phyloP scores from a whole-genome alignment of 495 filamentous ascomycete genomes.

The Articulospora tetracladia region DNA sequence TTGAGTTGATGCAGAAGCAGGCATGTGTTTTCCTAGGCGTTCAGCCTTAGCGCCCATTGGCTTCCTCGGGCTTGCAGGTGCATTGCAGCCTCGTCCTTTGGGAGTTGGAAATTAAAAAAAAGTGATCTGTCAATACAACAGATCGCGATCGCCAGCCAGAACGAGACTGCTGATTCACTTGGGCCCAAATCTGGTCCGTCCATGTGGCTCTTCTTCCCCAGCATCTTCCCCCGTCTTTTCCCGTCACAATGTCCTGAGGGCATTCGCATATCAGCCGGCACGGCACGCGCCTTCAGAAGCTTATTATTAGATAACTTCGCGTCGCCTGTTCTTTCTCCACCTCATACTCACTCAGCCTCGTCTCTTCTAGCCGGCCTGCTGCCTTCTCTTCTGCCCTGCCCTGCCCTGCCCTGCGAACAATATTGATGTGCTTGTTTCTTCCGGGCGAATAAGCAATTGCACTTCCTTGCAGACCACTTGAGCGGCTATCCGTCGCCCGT shows the following conservation, averaged over 20 bases:
- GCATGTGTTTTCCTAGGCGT: not conserved
- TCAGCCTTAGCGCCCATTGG: conserved; percentile 1
- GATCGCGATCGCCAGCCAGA: no score
- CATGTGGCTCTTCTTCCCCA: not conserved
- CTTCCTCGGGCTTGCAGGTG: not conserved
- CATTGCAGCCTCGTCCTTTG: not conserved
- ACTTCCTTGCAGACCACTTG: not conserved
- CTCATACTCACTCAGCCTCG: not conserved
- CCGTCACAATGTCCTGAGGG: not conserved
- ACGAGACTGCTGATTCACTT: no score
- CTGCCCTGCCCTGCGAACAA: not conserved
- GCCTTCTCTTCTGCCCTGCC: not conserved
- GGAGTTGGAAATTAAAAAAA: no score
- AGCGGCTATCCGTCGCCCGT: not conserved
- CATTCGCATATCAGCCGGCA: not conserved
- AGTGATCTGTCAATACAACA: not conserved
- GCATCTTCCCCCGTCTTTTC: not conserved
- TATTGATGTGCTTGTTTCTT: not conserved
- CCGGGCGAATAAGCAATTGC: not conserved
- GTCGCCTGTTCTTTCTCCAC: not conserved
- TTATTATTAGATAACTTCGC: not conserved
- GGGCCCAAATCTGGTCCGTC: no score
- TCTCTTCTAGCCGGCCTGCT: not conserved
- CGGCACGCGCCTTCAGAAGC: not conserved
- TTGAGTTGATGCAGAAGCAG: not conserved